phyloP scores from a whole-genome alignment of 139 green algal genomes.

The Tetradesmus obliquus region DNA sequence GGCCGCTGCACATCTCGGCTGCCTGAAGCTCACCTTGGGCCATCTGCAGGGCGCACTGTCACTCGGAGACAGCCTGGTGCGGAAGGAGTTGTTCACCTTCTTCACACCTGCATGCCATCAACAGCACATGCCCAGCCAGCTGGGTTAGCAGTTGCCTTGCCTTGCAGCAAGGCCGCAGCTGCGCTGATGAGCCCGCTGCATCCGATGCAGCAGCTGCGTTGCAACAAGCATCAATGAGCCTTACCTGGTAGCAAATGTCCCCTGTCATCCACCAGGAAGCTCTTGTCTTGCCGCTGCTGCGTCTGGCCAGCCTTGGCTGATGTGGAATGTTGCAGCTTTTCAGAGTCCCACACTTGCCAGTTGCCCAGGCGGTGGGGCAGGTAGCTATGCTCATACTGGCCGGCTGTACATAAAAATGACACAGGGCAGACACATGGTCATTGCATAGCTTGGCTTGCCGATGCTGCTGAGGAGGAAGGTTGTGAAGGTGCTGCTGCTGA shows the following conservation, averaged over 20 bases:
- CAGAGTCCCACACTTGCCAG: slow-evolving; percentile 48
- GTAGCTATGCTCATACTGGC: slow-evolving; percentile 56
- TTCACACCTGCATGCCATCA: slow-evolving; percentile 20
- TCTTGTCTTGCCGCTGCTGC: slow-evolving; percentile 6
- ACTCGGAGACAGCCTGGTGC: not conserved
- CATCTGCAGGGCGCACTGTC: slow-evolving; percentile 38
- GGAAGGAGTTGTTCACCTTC: slow-evolving; percentile 37
- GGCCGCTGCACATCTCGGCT: not conserved
- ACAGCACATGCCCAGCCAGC: not conserved
- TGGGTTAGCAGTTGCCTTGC: not conserved
- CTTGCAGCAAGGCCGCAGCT: not conserved
- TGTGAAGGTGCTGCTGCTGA: not conserved
- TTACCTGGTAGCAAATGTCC: slow-evolving; percentile 59
- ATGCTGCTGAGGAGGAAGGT: not conserved
- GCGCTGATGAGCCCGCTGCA: not conserved
- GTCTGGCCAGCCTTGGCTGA: not conserved
- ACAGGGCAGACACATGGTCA: not conserved
- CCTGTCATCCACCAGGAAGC: slow-evolving; percentile 59
- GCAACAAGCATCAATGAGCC: slow-evolving; percentile 20
- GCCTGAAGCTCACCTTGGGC: slow-evolving; percentile 41
- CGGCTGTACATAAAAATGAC: slow-evolving; percentile 10
- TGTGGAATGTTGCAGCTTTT: slow-evolving; percentile 31
- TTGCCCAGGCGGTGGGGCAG: slow-evolving; percentile 45
- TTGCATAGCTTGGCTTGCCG: not conserved
- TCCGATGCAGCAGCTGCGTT: not conserved